Evolutionary conservation across 1,284 basidiomycete genomes (phyloP).

Genomic region (Melampsora larici-populina): DNA sequence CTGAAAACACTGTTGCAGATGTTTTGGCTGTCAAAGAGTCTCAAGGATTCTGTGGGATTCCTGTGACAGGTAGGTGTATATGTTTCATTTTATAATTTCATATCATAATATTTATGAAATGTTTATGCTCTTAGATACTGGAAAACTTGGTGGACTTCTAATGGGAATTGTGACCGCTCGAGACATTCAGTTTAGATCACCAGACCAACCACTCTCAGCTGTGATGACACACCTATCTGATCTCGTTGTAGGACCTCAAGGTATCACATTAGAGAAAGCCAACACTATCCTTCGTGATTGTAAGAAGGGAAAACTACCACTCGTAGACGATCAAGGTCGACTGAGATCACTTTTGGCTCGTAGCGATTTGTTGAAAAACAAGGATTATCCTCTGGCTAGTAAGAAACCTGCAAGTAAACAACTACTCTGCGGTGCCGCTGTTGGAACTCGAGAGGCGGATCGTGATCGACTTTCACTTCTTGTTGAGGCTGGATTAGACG

Average conservation of each 20-base stretch:
- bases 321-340: slow-evolving; percentile 71
- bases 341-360: slow-evolving; percentile 86
- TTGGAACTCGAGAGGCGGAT: slow-evolving; percentile 89
- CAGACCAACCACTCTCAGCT: slow-evolving; percentile 66
- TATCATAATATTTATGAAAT: slow-evolving; percentile 21
- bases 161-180: slow-evolving; percentile 95
- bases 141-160: slow-evolving; percentile 80
- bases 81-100: slow-evolving; percentile 21
- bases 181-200: slow-evolving; percentile 87
- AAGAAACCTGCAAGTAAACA: slow-evolving; percentile 91
- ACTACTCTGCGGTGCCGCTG: slow-evolving; percentile 92
- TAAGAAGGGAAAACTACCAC: slow-evolving; percentile 96
- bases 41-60: slow-evolving; percentile 94
- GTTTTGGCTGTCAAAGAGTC: slow-evolving; percentile 89
- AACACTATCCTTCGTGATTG: slow-evolving; percentile 92
- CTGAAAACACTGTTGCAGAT: slow-evolving; percentile 75
- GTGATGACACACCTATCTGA: slow-evolving; percentile 76
- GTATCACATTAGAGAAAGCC: slow-evolving; percentile 84
- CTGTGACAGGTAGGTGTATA: slow-evolving; percentile 76
- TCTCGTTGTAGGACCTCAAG: slow-evolving; percentile 76
- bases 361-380: slow-evolving; percentile 96
- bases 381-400: slow-evolving; percentile 90
- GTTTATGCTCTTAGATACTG: slow-evolving; percentile 65
- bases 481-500: slow-evolving; percentile 90
- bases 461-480: slow-evolving; percentile 78